Percentiles rank a stretch among this genome's conserved stretches.
Evolutionary conservation across 495 filamentous ascomycete genomes (phyloP).

Genomic region (Chaetomium fimeti): DNA sequence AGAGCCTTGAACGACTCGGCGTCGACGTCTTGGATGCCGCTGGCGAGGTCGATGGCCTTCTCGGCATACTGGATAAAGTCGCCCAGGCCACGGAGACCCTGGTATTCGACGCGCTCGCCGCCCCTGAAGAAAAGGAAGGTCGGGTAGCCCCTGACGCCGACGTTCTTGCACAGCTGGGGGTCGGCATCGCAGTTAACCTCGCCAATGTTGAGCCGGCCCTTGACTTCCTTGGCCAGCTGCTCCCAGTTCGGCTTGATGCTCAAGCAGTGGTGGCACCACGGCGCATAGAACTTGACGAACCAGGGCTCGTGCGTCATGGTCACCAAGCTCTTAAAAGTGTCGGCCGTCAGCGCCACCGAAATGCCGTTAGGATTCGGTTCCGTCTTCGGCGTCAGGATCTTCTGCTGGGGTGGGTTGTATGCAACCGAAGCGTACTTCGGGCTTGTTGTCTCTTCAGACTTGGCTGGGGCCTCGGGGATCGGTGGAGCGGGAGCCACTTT

Average conservation of each 20-base stretch:
- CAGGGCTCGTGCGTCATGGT: conserved; percentile 87
- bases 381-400: conserved; percentile 46
- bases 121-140: conserved; percentile 92
- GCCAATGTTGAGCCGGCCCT: conserved; percentile 81
- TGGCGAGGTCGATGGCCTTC: conserved; percentile 76
- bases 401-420: conserved; percentile 30
- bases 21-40: conserved; percentile 76
- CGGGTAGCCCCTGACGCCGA: conserved; percentile 72
- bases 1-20: conserved; percentile 72
- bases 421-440: conserved; percentile 17
- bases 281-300: conserved; percentile 98
- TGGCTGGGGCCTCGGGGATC: conserved; percentile 9
- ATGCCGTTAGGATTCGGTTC: conserved; percentile 71
- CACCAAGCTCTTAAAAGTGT: conserved; percentile 82
- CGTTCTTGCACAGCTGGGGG: conserved; percentile 83
- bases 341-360: conserved; percentile 73
- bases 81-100: conserved; percentile 86
- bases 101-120: conserved; percentile 88
- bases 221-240: conserved; percentile 85
- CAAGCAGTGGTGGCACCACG: conserved; percentile 95
- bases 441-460: conserved; percentile 11
- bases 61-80: conserved; percentile 84
- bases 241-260: conserved; percentile 87
- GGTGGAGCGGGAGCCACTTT: not conserved
- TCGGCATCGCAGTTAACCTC: conserved; percentile 94